Base-by-base conservation (phyloP, 139 green algal species). In the Closterium sp. region DNA sequence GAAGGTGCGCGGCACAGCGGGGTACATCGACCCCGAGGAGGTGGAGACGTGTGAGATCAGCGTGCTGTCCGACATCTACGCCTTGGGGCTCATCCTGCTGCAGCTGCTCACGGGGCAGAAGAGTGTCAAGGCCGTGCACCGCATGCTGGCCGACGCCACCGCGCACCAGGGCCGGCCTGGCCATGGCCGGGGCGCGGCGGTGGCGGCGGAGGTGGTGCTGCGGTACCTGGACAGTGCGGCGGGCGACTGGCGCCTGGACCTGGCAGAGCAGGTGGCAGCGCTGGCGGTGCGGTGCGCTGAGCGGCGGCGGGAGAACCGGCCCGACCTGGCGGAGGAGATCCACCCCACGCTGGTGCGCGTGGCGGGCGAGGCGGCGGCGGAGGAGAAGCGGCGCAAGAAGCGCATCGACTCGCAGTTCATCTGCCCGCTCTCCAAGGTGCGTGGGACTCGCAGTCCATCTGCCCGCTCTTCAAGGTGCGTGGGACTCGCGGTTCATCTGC, bases 101-200 rank as follows among this genome's bases (percentile, higher is more conserved):
- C 84, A 87, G 84, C 84, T 87, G 33, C 84, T 87, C 33, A 87
- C 84, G 33, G 84, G 84, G 84, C 33, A 87, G 84, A 16, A 19
- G 19, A 83, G 33, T 36, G 33, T 35, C 33, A 35, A 87, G 33
- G 84, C 33, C 33, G 33, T 35, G 10, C 55, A 76, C 55, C 55
- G 55, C 55, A 76, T 76, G 55, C 55, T 76, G 7, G 55, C 55
- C 55, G 55, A 76, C 55, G 23, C 16, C 55, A 76, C 55, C 55
- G 0, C 55, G 16, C 55, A 19, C 55, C 55, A 16, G 16, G 55
- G 16, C 55, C 23, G 12, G 55, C 55, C 55, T 19, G 55, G 12
- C 10, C 55, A 76, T 16, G 16, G 2, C 55, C 12, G 55, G 55
- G n/a, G n/a, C n/a, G 55, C 55, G 55, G 55, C 55, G 55, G 55